Evolutionary conservation across 148 eudicot genomes (phyloP).

Genomic region (Amaranthus hypochondriacus): DNA sequence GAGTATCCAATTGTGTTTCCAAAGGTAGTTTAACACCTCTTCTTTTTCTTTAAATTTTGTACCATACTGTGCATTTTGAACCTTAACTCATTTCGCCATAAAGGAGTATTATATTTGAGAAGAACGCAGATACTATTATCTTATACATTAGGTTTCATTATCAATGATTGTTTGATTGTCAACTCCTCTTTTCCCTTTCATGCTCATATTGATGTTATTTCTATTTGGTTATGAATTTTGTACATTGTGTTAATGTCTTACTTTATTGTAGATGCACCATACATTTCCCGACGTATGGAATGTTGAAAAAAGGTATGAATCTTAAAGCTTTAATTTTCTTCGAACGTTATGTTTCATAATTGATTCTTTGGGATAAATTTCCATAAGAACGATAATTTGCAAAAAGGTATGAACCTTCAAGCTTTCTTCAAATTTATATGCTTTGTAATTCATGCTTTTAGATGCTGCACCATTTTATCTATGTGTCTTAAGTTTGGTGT

Average conservation of each 20-base stretch:
- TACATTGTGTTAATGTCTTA: not conserved
- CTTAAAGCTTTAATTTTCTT: not conserved
- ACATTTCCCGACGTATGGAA: constrained; percentile 91
- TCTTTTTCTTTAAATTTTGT: not conserved
- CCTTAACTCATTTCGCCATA: not conserved
- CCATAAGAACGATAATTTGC: constrained; percentile 89
- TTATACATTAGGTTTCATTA: not conserved
- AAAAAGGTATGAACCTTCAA: constrained; percentile 45
- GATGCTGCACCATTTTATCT: not conserved
- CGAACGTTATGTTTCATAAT: not conserved
- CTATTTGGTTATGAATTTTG: not conserved
- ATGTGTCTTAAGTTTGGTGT: no score
- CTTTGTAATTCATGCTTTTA: not conserved
- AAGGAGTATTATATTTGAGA: not conserved
- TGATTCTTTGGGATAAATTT: constrained; percentile 24
- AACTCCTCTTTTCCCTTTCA: not conserved
- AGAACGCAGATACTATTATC: not conserved
- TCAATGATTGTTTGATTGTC: not conserved
- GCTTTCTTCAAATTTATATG: not conserved
- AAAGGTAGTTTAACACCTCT: not conserved
- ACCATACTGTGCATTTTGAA: not conserved
- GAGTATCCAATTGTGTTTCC: not conserved
- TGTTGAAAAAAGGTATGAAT: constrained; percentile 66
- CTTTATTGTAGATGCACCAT: constrained; percentile 64
- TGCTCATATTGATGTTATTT: constrained; percentile 5